Percentiles rank a stretch among this genome's conserved stretches.
Conservation (phyloP, 768 basidiomycete species). For the Obba rivulosa region DNA sequence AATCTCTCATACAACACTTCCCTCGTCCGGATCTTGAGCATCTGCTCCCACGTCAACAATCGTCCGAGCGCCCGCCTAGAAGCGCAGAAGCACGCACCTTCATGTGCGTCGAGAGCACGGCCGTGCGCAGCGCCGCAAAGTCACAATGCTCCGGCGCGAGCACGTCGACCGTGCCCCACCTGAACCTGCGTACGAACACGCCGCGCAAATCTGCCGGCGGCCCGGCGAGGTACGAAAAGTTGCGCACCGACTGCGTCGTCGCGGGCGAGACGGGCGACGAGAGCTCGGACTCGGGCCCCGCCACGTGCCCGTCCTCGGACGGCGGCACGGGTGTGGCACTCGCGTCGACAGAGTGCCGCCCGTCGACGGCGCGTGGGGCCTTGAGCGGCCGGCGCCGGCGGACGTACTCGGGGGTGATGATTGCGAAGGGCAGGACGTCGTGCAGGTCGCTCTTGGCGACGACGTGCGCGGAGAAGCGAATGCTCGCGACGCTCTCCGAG, state of each 20-base stretch:
- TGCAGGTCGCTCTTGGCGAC: constrained; percentile 57
- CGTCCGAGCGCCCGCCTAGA: neutral
- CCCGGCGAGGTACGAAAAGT: constrained; percentile 39
- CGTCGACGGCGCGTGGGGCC: constrained; percentile 17
- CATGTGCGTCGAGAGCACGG: constrained; percentile 79
- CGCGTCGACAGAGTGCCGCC: constrained; percentile 22
- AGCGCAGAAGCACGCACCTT: constrained; percentile 45
- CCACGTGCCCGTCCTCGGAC: constrained; percentile 43
- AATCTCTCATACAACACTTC: constrained; percentile 93
- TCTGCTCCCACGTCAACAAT: constrained; percentile 33
- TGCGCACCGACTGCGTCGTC: constrained; percentile 15
- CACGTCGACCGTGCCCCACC: constrained; percentile 89
- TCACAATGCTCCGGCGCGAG: constrained; percentile 85
- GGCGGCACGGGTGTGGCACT: constrained; percentile 26
- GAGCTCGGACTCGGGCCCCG: constrained; percentile 21
- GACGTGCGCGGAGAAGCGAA: constrained; percentile 69
- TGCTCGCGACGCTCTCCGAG: constrained; percentile 65
- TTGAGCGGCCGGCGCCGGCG: constrained; percentile 30
- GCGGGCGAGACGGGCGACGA: constrained; percentile 21
- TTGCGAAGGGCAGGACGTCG: constrained; percentile 66
- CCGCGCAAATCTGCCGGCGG: constrained; percentile 69
- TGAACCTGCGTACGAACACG: constrained; percentile 70
- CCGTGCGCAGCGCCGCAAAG: constrained; percentile 78
- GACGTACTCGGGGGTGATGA: constrained; percentile 67
- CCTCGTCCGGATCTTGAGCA: constrained; percentile 76